phyloP scores from a whole-genome alignment of 257 asterid genomes.

The Przewalskia tangutica region DNA sequence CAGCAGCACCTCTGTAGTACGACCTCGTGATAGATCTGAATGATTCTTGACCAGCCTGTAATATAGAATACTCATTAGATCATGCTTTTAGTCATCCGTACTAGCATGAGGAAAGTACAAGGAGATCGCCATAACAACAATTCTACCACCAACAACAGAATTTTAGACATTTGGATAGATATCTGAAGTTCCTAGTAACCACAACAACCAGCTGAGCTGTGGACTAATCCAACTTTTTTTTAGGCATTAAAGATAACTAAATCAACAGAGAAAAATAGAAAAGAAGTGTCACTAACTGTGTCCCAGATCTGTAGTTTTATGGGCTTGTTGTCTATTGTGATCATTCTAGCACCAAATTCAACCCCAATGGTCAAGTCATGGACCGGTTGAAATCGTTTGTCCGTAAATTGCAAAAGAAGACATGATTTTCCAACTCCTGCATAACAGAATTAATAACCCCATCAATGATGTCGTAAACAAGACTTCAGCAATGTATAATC shows the following conservation, averaged over 20 bases:
- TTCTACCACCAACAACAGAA: not conserved
- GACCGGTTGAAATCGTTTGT: slow-evolving; percentile 74
- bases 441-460: not conserved
- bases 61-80: not conserved
- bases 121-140: not conserved
- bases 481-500: not conserved
- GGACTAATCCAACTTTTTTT: not conserved
- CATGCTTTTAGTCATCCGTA: not conserved
- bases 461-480: not conserved
- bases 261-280: not conserved
- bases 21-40: slow-evolving; percentile 72
- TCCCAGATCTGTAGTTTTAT: slow-evolving; percentile 82
- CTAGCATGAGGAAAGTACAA: not conserved
- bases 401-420: slow-evolving; percentile 70
- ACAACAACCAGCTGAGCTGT: not conserved
- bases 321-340: slow-evolving; percentile 61
- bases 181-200: not conserved
- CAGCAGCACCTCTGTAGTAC: slow-evolving; percentile 88
- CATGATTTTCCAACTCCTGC: slow-evolving; percentile 90
- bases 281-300: slow-evolving; percentile 38
- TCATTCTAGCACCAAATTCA: slow-evolving; percentile 69
- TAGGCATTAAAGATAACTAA: not conserved
- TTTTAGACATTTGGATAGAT: not conserved
- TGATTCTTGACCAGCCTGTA: slow-evolving; percentile 78
- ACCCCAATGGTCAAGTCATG: slow-evolving; percentile 80